Percentiles rank a stretch among this genome's conserved stretches.
Evolutionary conservation across 352 stramenopile species (phyloP).

Genomic region (Globisporangium megalacanthum): DNA sequence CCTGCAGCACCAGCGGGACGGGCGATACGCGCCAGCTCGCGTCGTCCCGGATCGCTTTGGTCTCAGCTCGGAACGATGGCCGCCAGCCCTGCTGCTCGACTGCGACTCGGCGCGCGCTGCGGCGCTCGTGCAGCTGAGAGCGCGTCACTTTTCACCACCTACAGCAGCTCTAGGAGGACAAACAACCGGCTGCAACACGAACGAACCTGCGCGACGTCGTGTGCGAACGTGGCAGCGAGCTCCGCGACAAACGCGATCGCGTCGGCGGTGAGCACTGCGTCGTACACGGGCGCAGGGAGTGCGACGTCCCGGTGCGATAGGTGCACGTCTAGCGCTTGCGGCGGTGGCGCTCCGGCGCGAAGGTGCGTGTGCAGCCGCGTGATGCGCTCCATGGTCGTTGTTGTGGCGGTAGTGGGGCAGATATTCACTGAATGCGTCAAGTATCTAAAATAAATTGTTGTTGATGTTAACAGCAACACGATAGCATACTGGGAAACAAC

Average conservation of each 20-base stretch:
- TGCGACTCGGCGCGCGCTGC: constrained; percentile 42
- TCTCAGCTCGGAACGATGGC: constrained; percentile 82
- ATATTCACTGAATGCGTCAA: constrained; percentile 1
- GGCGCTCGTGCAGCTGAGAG: constrained; percentile 46
- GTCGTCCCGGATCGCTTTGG: constrained; percentile 59
- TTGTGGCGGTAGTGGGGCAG: neutral
- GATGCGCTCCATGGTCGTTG: constrained; percentile 31
- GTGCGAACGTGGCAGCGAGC: constrained; percentile 72
- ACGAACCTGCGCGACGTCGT: constrained; percentile 34
- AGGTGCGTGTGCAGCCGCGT: constrained; percentile 32
- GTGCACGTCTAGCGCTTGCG: constrained; percentile 16
- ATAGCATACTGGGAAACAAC: no score
- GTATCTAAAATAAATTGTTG: neutral
- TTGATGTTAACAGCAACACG: no score
- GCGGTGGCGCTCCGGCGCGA: constrained; percentile 1
- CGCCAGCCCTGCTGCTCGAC: constrained; percentile 63
- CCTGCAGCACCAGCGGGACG: constrained; percentile 63
- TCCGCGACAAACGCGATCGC: constrained; percentile 86
- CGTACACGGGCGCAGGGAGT: constrained; percentile 29
- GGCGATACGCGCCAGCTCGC: constrained; percentile 49
- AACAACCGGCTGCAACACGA: neutral
- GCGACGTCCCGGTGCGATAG: constrained; percentile 20
- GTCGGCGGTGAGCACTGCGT: constrained; percentile 76
- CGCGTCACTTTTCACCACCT: no score
- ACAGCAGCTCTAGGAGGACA: neutral